Conservation (phyloP, 2,329 filamentous ascomycete species). For the Colletotrichum somersetense region DNA sequence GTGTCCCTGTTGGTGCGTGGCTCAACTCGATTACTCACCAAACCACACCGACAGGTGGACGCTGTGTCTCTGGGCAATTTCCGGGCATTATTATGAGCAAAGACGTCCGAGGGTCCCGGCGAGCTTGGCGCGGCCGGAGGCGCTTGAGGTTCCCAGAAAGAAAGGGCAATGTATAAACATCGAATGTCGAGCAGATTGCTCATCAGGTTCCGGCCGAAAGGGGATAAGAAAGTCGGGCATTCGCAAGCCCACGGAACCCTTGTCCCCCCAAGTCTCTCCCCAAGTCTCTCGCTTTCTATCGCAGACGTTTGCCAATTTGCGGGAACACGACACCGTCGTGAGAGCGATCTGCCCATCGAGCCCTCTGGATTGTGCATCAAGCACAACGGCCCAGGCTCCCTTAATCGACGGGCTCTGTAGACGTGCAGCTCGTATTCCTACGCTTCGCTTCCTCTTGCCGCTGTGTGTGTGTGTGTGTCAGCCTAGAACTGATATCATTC, state of each 20-base stretch:
- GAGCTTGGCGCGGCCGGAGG: neutral
- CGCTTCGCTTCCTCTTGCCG: neutral
- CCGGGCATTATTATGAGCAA: neutral
- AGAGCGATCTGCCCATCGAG: neutral
- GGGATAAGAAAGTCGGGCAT: neutral
- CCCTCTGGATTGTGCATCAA: neutral
- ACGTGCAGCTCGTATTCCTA: slow-evolving; percentile 33
- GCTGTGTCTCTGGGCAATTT: slow-evolving; percentile 25
- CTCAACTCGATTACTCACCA: slow-evolving; percentile 14
- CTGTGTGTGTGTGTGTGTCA: slow-evolving; percentile 1
- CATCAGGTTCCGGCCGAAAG: neutral
- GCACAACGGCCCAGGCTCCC: no score
- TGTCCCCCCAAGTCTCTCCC: no score
- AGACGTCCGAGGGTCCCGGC: slow-evolving; percentile 7
- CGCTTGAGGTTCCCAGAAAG: neutral
- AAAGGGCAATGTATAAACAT: neutral
- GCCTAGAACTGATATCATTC: slow-evolving; percentile 12
- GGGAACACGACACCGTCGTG: neutral
- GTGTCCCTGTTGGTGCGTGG: slow-evolving; percentile 3
- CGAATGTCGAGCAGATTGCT: neutral
- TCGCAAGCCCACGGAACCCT: neutral
- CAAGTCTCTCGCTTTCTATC: neutral
- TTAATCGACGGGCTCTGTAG: slow-evolving; percentile 12
- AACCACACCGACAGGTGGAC: slow-evolving; percentile 12
- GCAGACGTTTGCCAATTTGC: neutral